A percentile compares a stretch with the other conserved stretches of the same genome.
Evolutionary conservation across 495 filamentous ascomycete species (phyloP).

Genomic region (Xanthoparmelia taractica): DNA sequence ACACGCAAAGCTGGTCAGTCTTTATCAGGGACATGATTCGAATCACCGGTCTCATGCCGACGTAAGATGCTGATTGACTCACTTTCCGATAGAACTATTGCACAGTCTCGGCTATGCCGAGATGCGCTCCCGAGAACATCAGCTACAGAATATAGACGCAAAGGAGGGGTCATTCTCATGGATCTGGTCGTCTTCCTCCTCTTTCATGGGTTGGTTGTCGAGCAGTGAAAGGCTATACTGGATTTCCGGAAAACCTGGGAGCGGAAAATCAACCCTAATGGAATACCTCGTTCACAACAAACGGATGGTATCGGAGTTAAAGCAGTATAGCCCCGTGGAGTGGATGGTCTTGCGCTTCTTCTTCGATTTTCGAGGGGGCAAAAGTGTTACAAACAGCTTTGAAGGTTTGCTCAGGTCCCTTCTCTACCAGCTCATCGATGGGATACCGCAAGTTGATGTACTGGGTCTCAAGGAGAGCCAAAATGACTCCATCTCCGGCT

Average conservation of each 20-base stretch:
- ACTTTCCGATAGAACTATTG: not conserved
- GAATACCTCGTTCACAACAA: not conserved
- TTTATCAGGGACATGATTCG: not conserved
- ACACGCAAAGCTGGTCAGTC: not conserved
- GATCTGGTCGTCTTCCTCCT: not conserved
- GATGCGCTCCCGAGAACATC: not conserved
- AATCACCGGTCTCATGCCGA: not conserved
- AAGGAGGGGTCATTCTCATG: not conserved
- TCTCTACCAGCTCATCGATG: not conserved
- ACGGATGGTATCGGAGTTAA: not conserved
- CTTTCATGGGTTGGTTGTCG: not conserved
- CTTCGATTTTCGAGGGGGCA: constrained; percentile 6
- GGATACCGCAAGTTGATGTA: not conserved
- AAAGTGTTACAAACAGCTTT: constrained; percentile 3
- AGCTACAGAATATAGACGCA: not conserved
- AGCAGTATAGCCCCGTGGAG: not conserved
- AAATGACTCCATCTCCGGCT: not conserved
- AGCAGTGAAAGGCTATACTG: not conserved
- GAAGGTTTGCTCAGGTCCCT: constrained; percentile 4
- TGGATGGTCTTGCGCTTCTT: constrained; percentile 2
- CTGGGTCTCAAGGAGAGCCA: not conserved
- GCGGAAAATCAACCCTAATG: not conserved
- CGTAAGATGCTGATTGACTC: not conserved
- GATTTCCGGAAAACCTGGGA: constrained; percentile 4
- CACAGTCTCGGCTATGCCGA: not conserved